Percentiles rank a stretch among this genome's conserved stretches.
phyloP scores from a whole-genome alignment of 1,284 basidiomycete species.

The Tilletia setariae region DNA sequence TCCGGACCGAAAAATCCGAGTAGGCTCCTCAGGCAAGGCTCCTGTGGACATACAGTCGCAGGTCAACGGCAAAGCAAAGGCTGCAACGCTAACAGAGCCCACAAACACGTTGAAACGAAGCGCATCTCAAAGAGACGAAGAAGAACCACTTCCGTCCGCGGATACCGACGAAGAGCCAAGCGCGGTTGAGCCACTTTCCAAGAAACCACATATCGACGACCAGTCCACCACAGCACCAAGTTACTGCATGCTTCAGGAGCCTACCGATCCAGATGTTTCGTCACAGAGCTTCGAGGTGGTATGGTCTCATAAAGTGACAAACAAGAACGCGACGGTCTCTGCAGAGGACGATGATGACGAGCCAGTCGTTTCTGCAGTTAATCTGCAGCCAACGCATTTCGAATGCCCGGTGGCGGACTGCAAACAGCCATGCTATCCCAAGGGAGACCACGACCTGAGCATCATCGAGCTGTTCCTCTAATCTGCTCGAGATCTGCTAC shows the following conservation, averaged over 20 bases:
- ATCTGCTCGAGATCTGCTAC: background rate
- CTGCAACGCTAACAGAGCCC: background rate
- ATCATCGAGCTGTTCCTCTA: constrained; percentile 9
- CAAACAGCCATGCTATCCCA: constrained; percentile 38
- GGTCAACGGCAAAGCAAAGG: background rate
- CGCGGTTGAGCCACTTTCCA: background rate
- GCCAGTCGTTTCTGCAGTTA: background rate
- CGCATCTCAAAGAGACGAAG: background rate
- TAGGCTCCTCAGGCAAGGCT: background rate
- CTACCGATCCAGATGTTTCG: constrained; percentile 1
- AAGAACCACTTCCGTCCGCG: background rate
- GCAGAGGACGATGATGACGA: constrained; percentile 16
- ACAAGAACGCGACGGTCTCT: constrained; percentile 26
- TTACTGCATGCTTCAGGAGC: background rate
- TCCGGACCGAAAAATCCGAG: background rate
- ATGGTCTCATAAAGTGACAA: constrained; percentile 13
- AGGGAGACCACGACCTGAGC: constrained; percentile 18
- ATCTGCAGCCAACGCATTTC: constrained; percentile 31
- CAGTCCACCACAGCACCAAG: background rate
- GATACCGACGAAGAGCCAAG: background rate
- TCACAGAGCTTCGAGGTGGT: constrained; percentile 10
- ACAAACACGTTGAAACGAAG: background rate
- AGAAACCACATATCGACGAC: background rate
- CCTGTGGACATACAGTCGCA: background rate
- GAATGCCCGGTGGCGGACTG: constrained; percentile 43